A percentile compares a stretch with the other conserved stretches of the same genome.
These are phyloP conservation scores for Ascochyta pisi DNA, from an alignment of 2,329 filamentous ascomycete genomes.

Conservation along the genomic window DNA sequence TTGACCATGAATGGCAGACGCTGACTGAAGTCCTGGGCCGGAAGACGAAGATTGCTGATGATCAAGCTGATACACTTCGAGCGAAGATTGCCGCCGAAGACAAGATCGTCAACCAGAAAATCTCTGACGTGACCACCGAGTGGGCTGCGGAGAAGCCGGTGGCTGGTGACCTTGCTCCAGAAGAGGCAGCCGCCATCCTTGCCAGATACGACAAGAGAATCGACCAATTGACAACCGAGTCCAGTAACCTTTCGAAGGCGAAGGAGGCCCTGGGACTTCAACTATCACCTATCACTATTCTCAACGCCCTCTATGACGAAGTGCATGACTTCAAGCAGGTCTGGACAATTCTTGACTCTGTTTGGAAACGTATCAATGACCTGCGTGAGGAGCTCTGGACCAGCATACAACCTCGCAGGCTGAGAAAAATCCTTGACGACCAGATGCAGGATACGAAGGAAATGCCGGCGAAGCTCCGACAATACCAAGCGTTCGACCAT, in stretches of 20 bases:
- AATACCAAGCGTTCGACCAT: conserved; percentile 99
- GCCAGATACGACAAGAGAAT: conserved; percentile 84
- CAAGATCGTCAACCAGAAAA: conserved; percentile 86
- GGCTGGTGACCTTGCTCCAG: conserved; percentile 89
- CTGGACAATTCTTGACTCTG: conserved; percentile 92
- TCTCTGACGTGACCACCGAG: conserved; percentile 79
- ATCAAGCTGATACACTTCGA: conserved; percentile 92
- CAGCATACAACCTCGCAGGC: conserved; percentile 91
- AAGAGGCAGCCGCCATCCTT: conserved; percentile 83
- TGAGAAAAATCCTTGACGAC: conserved; percentile 85
- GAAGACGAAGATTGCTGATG: conserved; percentile 93
- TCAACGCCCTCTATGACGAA: conserved; percentile 88
- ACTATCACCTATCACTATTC: conserved; percentile 77
- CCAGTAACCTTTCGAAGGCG: conserved; percentile 91
- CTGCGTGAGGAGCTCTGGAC: conserved; percentile 93
- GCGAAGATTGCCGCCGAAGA: conserved; percentile 96
- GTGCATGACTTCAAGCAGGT: conserved; percentile 99
- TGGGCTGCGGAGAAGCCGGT: conserved; percentile 99
- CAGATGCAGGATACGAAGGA: conserved; percentile 98
- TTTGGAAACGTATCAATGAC: conserved; percentile 96
- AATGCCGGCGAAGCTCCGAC: conserved; percentile 98
- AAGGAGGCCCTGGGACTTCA: conserved; percentile 96
- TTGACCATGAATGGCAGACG: conserved; percentile 94
- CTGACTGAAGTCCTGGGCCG: conserved; percentile 90
- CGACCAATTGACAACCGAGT: conserved; percentile 83